Conservation (phyloP, 148 eudicot genomes). For the Camellia lanceoleosa region DNA sequence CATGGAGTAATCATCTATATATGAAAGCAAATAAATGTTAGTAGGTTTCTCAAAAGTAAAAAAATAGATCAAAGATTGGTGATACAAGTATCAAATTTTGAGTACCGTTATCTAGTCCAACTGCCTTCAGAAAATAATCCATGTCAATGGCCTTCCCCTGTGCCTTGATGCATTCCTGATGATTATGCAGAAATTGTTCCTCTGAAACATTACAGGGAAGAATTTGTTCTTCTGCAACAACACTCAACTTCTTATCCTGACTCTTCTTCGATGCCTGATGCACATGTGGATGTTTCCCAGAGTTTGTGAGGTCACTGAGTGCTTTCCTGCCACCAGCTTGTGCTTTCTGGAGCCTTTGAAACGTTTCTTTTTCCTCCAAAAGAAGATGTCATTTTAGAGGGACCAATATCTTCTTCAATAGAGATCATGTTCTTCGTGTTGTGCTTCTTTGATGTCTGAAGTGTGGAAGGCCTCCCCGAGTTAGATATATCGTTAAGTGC, state of each 20-base stretch:
- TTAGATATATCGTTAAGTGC: constrained; percentile 58
- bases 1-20: constrained; percentile 10
- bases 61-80: not conserved
- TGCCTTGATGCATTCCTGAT: constrained; percentile 51
- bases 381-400: constrained; percentile 12
- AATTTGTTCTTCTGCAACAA: constrained; percentile 22
- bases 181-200: constrained; percentile 56
- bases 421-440: constrained; percentile 26
- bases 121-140: constrained; percentile 42
- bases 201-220: constrained; percentile 18
- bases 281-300: constrained; percentile 29
- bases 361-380: constrained; percentile 22
- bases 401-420: constrained; percentile 29
- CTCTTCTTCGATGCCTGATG: constrained; percentile 24
- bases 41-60: not conserved
- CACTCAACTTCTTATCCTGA: constrained; percentile 24
- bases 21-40: not conserved
- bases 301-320: constrained; percentile 55
- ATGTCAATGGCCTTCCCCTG: constrained; percentile 32
- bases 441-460: constrained; percentile 28
- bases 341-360: constrained; percentile 26
- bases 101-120: constrained; percentile 46
- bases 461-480: constrained; percentile 35
- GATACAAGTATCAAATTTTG: not conserved
- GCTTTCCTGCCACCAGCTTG: constrained; percentile 48